Evolutionary conservation across 306 rosid species (phyloP), one percentile per base, ranked within the genome.

Genomic region (Dalbergia cochinchinensis): DNA sequence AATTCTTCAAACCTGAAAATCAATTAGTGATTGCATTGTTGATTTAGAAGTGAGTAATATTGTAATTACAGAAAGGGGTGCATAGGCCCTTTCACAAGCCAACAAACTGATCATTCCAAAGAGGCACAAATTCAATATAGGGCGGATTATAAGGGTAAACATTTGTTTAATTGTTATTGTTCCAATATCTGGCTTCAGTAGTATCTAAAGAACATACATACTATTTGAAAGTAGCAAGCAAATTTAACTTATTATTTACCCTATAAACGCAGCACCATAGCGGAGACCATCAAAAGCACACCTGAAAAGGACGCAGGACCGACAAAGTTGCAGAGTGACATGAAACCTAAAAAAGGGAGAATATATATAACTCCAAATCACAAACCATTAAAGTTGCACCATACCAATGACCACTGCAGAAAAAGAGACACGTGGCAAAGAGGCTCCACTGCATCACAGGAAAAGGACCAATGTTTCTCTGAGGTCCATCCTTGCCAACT

Each of bases 211-310:
- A 47, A 31, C 11, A 69, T 15, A 19, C 44, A 74, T 41, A 72
- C 35, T 58, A 20, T 18, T 16, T 3, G 47, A 60, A 41, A 39
- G 39, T 78, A 65, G 66, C 53, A 74, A 41, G 50, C 41, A n/a
- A 11, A 80, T 39, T 71, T 18, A 53, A 34, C 51, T 34, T 11
- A 71, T 37, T 71, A 87, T 81, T 83, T 79, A 91, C 99, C 99
- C 98, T n/a, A 91, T 87, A 89, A 95, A 92, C 65, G 98, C 99
- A 85, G 99, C 99, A 62, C 92, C 94, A 75, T 95, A 95, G 65
- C 92, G 97, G 68, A 95, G 97, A 77, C 99, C 99, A 80, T 95
- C 99, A 82, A 95, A 95, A 64, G 99, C 99, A 82, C 99, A 95
- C 99, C 99, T 95, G 86, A 76, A 78, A 82, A 51, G 48, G 70